Base-by-base conservation (phyloP, 2,329 filamentous ascomycete genomes). In the Claviceps arundinis region DNA sequence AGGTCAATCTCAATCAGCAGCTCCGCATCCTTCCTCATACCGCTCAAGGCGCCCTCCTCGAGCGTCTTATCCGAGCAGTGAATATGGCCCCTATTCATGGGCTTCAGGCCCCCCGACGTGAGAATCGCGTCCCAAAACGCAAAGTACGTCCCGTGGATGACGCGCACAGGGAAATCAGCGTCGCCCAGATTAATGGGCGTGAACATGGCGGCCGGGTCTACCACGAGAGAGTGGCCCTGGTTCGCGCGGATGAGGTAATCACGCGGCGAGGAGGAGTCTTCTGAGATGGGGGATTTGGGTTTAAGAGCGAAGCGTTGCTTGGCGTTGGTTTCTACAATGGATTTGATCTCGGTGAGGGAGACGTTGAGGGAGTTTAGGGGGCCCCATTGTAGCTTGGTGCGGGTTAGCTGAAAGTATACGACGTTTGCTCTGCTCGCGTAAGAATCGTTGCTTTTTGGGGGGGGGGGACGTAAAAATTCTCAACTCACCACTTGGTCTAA, bases 231-330 rank as follows among this genome's bases (percentile, higher is more conserved):
- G 72, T 97, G 93, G 51, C 93, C 93, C 71, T 97, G 93, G 63
- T 94, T 95, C 30, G 93, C 93, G 61, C 93, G 89, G 69, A 98
- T 96, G 37, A 94, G 75, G 72, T 84, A 96, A 65, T 85, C 75
- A 0, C 75, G 66, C 0, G 87, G 76, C 48, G 85, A 72, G 8
- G 64, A 62, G 19, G 65, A 64, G 17, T 60, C 56, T 11, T 52
- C 47, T 4, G 51, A 61, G 42, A 60, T 60, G 7, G 14, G 37
- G 2, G 47, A 22, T 4, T 43, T 76, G 46, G 78, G 78, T 50
- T 89, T 83, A 62, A 97, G 74, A 1, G 82, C 80, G 72, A 94
- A 98, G 41, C 93, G 86, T 68, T 96, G 86, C 71, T 98, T 98
- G 62, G 91, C 87, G 63, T 89, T 94, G 48, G 78, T 77, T 14